Base-by-base conservation (phyloP, 179 eudicot genomes). In the Spinacia oleracea region DNA sequence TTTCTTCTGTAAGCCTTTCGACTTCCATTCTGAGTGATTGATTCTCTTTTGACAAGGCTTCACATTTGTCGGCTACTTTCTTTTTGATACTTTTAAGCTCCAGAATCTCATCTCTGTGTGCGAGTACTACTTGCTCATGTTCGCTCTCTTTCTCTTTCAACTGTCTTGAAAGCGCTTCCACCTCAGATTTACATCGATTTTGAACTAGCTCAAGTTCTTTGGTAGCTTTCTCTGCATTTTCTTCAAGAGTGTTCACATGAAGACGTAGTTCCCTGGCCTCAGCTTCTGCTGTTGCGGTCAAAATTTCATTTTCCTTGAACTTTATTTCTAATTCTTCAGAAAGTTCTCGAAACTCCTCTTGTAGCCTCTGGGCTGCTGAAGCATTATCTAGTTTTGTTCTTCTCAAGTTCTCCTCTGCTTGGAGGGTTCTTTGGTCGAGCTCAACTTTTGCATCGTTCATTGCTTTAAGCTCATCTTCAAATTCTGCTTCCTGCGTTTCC, bases 351-450 rank as follows among this genome's bases (percentile, higher is more conserved):
- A 93, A 88, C 80, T 89, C 95, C 76, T 89, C 97, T 78, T 90
- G 94, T 77, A 90, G 84, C 72, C 81, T 78, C 77, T 95, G 90
- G 21, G 89, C 89, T 32, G 87, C 86, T 68, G 82, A 74, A 79
- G 89, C 85, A 76, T 89, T 87, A 35, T 83, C 87, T 81, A 78
- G 80, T 79, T 74, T 87, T 60, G 86, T 72, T 81, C 83, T 83
- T 83, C 93, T 87, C 76, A 96, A 80, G 25, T 86, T 87, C 79
- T 93, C 97, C 82, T 93, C 97, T 63, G 93, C 91, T 79, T 40
- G 86, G 63, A 88, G 86, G 74, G 90, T 92, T 80, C 91, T 89
- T 79, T 90, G 85, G 84, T 91, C 97, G 83, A 83, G 89, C 80
- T 88, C 85, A 70, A 76, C 70, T 78, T 87, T 90, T 66, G 84